Evolutionary conservation across 2,329 filamentous ascomycete genomes (phyloP), one percentile per base, ranked within the genome.

Genomic region (Ophiobolus disseminans): DNA sequence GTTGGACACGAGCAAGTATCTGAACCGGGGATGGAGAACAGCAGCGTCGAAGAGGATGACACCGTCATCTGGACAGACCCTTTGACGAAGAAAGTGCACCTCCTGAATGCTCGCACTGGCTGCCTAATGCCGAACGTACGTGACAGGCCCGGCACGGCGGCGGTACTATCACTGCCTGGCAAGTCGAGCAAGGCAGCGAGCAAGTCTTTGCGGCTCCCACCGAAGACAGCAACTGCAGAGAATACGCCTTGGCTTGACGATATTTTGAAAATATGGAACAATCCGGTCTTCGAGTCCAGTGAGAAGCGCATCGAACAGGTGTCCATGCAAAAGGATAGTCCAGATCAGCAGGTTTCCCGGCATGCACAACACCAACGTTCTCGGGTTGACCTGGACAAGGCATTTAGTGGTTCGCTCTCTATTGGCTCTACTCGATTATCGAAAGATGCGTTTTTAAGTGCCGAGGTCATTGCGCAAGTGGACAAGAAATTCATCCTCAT

Each of bases 401-500:
- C 50, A 34, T 72, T 63, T 53, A 62, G 45, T 64, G 63, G 60
- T 63, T 66, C 53, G 65, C 55, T 60, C 1, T 17, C 40, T 1
- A 22, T 40, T 8, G 43, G 39, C 14, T 57, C 52, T 0, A 71
- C 60, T 13, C 72, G 65, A 47, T 55, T 97, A 1, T 89, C 86
- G 1, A 89, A 86, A 56, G 63, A 76, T 4, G 80, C 45, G 10
- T 48, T 73, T 6, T 42, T 71, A 1, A 66, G 73, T 6, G 89
- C 89, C 0, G 74, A 82, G 39, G 78, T 96, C 0, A 81, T 99
- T 32, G 81, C 86, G 0, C 94, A 99, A 65, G 87, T 99, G 1
- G 93, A 97, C 68, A 80, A 78, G 11, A 99, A 99, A 69, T 99
- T 96, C 66, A 88, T 99, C 13, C 75, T 99, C 0, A 78, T 86